These are phyloP conservation scores for Exophiala alcalophila DNA, from an alignment of 2,329 filamentous ascomycete genomes.

Conservation along the genomic window DNA sequence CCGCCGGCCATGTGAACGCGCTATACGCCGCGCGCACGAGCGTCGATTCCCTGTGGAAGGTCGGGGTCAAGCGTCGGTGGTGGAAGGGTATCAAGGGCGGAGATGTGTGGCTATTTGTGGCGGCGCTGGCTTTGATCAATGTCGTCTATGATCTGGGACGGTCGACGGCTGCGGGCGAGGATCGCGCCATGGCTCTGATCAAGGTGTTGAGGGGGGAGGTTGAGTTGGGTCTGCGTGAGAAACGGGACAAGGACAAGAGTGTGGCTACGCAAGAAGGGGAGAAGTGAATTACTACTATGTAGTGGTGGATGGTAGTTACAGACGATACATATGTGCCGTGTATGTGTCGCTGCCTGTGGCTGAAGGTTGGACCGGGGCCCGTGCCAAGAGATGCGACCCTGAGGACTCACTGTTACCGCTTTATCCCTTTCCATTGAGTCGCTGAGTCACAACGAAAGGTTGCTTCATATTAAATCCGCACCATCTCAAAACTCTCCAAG, in stretches of 20 bases:
- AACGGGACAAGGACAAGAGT: constrained; percentile 5
- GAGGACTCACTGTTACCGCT: no score
- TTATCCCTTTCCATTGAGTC: no score
- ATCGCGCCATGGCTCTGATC: constrained; percentile 23
- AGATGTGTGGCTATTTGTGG: constrained; percentile 79
- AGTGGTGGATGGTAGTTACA: no score
- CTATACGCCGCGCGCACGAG: constrained; percentile 75
- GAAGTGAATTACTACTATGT: neutral
- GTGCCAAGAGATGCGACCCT: no score
- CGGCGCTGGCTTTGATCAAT: constrained; percentile 60
- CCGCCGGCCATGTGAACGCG: constrained; percentile 60
- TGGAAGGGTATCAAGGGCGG: constrained; percentile 80
- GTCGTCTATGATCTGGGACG: constrained; percentile 27
- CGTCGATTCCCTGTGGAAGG: constrained; percentile 84
- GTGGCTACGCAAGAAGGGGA: neutral
- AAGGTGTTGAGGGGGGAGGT: constrained; percentile 29
- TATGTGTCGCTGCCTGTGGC: no score
- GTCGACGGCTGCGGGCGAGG: constrained; percentile 16
- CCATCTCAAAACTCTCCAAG: no score
- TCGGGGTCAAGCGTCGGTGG: constrained; percentile 84
- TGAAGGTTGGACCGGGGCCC: neutral
- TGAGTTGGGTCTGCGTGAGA: constrained; percentile 27
- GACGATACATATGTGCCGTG: no score
- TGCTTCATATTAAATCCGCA: no score
- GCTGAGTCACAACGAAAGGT: no score